Evolutionary conservation across 768 basidiomycete genomes (phyloP).

Genomic region (Tylopilus subfusipes): DNA sequence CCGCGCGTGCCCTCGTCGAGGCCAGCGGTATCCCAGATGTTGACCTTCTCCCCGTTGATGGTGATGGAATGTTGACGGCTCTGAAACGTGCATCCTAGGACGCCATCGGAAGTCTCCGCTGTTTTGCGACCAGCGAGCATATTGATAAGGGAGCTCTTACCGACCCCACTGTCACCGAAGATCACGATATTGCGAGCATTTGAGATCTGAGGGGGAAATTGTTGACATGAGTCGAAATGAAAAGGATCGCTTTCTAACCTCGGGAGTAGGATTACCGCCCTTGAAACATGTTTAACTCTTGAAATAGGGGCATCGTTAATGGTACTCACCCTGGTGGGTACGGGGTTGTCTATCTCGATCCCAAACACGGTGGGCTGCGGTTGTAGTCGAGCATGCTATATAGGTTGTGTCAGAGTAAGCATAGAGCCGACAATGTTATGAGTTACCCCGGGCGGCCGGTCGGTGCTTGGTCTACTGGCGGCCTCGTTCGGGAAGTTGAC

Average conservation of each 20-base stretch:
- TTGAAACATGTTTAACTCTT: neutral
- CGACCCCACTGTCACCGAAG: constrained; percentile 42
- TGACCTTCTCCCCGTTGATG: constrained; percentile 14
- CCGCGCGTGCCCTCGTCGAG: constrained; percentile 29
- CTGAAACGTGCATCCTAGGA: constrained; percentile 37
- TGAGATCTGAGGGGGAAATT: neutral
- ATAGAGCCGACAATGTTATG: neutral
- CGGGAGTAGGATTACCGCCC: neutral
- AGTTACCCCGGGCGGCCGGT: constrained; percentile 5
- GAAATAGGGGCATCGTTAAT: neutral
- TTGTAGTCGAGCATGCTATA: constrained; percentile 3
- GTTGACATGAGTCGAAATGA: neutral
- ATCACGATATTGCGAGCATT: constrained; percentile 35
- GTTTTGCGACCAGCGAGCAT: constrained; percentile 32
- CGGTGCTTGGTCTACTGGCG: neutral
- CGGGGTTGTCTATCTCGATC: constrained; percentile 2
- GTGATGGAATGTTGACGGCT: constrained; percentile 21
- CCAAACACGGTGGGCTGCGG: constrained; percentile 10
- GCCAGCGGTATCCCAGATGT: constrained; percentile 34
- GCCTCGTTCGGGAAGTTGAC: neutral
- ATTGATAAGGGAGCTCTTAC: constrained; percentile 45
- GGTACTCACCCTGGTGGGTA: constrained; percentile 6
- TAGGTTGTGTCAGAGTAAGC: neutral
- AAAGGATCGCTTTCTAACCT: constrained; percentile 9
- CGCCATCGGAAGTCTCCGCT: constrained; percentile 32